Evolutionary conservation across 164 flowering plant genomes (phyloP).

Genomic region (Sedum album): DNA sequence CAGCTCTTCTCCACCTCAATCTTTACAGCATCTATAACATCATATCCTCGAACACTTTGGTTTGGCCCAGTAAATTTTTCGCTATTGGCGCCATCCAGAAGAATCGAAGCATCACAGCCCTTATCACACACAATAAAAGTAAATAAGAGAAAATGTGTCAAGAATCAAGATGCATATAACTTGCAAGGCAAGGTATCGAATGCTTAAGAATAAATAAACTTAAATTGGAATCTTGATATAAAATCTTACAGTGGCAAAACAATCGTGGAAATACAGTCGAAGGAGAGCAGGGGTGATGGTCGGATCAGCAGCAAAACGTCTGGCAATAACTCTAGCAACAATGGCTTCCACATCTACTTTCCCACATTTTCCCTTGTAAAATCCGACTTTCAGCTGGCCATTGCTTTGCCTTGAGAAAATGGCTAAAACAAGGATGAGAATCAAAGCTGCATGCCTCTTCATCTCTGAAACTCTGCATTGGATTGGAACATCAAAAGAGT

Average conservation of each 20-base stretch:
- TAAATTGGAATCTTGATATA: not conserved
- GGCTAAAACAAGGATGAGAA: not conserved
- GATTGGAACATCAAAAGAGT: not conserved
- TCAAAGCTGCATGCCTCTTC: not conserved
- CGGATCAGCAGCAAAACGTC: slow-evolving; percentile 4
- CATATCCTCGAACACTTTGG: slow-evolving; percentile 34
- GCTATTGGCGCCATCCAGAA: not conserved
- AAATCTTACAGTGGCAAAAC: slow-evolving; percentile 2
- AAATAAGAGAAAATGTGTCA: not conserved
- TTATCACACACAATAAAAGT: not conserved
- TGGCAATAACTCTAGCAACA: not conserved
- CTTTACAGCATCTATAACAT: slow-evolving; percentile 41
- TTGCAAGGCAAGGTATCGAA: not conserved
- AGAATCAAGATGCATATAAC: not conserved
- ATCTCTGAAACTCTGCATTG: not conserved
- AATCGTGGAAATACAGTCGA: slow-evolving; percentile 8
- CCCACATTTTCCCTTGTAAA: slow-evolving; percentile 10
- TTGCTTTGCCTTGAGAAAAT: slow-evolving; percentile 3
- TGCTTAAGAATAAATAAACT: not conserved
- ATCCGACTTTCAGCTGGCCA: slow-evolving; percentile 1
- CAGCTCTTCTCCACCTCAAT: slow-evolving; percentile 26
- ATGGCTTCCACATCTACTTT: not conserved
- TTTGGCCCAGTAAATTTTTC: slow-evolving; percentile 45
- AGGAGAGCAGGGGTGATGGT: slow-evolving; percentile 9
- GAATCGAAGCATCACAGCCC: slow-evolving; percentile 9